A percentile compares a stretch with the other conserved stretches of the same genome.
These are phyloP conservation scores for Crepidotus sp. DNA, from an alignment of 1,284 basidiomycete species.

Conservation along the genomic window DNA sequence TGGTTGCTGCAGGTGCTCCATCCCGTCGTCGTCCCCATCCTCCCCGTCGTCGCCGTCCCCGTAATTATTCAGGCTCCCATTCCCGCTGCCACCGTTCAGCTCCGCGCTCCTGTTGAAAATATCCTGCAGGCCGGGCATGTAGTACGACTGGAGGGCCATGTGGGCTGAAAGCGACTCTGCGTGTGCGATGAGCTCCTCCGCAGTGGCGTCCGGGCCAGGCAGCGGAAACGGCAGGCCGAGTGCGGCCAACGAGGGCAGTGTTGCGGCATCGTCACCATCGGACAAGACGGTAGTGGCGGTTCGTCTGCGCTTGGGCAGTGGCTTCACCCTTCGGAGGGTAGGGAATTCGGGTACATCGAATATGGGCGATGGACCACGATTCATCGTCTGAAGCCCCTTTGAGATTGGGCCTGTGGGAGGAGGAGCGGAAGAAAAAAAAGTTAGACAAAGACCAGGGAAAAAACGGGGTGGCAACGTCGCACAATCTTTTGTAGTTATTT, in stretches of 20 bases:
- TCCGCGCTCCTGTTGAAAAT: constrained; percentile 25
- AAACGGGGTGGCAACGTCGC: not conserved
- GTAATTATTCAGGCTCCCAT: constrained; percentile 20
- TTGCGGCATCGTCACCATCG: constrained; percentile 19
- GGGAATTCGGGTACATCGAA: constrained; percentile 58
- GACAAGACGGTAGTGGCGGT: constrained; percentile 23
- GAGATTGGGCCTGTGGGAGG: constrained; percentile 7
- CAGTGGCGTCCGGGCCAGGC: constrained; percentile 31
- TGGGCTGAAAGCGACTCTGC: constrained; percentile 43
- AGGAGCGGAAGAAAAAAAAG: constrained; percentile 4
- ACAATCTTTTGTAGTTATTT: constrained; percentile 13
- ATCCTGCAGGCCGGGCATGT: constrained; percentile 45
- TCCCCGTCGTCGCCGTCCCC: constrained; percentile 40
- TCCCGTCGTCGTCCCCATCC: constrained; percentile 47
- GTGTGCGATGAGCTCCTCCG: constrained; percentile 43
- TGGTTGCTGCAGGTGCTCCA: constrained; percentile 59
- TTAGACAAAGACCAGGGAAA: not conserved
- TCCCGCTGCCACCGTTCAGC: constrained; percentile 16
- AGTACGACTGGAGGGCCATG: constrained; percentile 53
- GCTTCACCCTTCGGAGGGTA: constrained; percentile 55
- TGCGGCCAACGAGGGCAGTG: constrained; percentile 24
- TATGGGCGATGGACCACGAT: constrained; percentile 36
- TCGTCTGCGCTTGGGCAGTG: constrained; percentile 65
- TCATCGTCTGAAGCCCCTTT: constrained; percentile 14
- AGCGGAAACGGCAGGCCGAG: constrained; percentile 25